These are phyloP conservation scores for Lactarius deliciosus DNA, from an alignment of 768 basidiomycete genomes.

Conservation along the genomic window DNA sequence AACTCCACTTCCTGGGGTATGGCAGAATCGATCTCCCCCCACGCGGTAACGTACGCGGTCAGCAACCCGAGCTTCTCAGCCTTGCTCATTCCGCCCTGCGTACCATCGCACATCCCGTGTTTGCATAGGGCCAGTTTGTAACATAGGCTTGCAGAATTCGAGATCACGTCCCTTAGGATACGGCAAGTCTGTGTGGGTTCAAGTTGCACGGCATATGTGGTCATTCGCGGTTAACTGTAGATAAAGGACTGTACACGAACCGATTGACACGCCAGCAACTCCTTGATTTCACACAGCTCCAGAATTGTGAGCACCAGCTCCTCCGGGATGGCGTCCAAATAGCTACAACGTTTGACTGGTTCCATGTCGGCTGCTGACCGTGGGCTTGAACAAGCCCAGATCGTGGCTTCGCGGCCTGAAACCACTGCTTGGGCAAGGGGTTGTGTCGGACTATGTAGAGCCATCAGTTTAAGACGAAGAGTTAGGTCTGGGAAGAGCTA, in stretches of 20 bases:
- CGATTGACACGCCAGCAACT: conserved; percentile 16
- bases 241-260: conserved; percentile 4
- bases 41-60: conserved; percentile 3
- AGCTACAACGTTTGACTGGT: background rate
- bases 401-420: background rate
- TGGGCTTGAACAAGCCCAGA: background rate
- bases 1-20: background rate
- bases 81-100: background rate
- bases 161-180: conserved; percentile 8
- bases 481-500: background rate
- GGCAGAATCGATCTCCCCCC: conserved; percentile 8
- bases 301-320: conserved; percentile 15
- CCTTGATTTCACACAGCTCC: conserved; percentile 14
- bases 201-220: background rate
- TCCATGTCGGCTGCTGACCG: background rate
- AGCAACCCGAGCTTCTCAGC: conserved; percentile 19
- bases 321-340: conserved; percentile 6
- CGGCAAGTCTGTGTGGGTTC: conserved; percentile 17
- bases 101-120: conserved; percentile 21
- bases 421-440: background rate
- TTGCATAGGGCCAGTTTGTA: conserved; percentile 19
- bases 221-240: background rate
- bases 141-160: conserved; percentile 8
- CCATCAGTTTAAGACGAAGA: background rate
- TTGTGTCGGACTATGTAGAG: background rate